Base-by-base conservation (phyloP, 192 early-diverging fungal species). In the Irineochytrium annulatum region DNA sequence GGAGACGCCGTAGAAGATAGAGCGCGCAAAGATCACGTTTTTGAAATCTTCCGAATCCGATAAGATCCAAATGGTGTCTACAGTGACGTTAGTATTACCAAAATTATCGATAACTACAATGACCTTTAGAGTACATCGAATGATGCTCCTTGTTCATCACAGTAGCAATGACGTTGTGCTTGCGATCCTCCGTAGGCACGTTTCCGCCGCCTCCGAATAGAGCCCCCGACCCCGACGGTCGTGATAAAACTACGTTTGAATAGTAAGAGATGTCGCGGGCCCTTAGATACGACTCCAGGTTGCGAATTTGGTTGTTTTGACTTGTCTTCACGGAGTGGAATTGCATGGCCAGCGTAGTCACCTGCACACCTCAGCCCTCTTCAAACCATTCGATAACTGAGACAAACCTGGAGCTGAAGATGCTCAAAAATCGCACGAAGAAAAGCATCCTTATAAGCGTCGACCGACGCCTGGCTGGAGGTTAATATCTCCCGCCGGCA, bases 1-100 rank as follows among this genome's bases (percentile, higher is more conserved):
- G 5, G 66, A 61, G 3, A 51, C n/a, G 5, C 66, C 66, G 34
- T 61, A 68, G 53, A 52, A 63, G 5, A 29, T 8, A 51, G 35
- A 44, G 27, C 53, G 52, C 19, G 43, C 55, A 2, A 69, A 11
- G 51, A 69, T 52, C 11, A 19, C 51, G 31, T 29, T 52, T 29
- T 52, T 8, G 19, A 52, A 29, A 41, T 41, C 37, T 8, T n/a
- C 8, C 8, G n/a, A n/a, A n/a, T n/a, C n/a, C n/a, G n/a, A n/a
- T n/a, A n/a, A n/a, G n/a, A n/a, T n/a, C n/a, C n/a, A n/a, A n/a
- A n/a, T n/a, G n/a, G n/a, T n/a, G n/a, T n/a, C n/a, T n/a, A n/a
- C n/a, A n/a, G n/a, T n/a, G n/a, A n/a, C n/a, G n/a, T n/a, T n/a
- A n/a, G n/a, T n/a, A n/a, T n/a, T n/a, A n/a, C n/a, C n/a, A n/a